A percentile compares a stretch with the other conserved stretches of the same genome.
Conservation (phyloP, 257 asterid species). For the Parsonsia alboflavescens region DNA sequence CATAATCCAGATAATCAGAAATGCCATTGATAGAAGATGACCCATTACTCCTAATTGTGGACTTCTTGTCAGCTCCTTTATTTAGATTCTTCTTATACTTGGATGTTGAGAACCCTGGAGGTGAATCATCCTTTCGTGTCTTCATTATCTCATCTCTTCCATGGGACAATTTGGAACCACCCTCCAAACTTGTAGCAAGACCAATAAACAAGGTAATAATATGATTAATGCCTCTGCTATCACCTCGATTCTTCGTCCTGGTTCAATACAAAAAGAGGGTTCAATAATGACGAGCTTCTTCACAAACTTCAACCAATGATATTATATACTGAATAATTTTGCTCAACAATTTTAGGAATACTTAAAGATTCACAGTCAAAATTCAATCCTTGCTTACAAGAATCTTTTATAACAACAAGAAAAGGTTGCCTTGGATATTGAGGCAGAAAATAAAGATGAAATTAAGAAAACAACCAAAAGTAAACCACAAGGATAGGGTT, state of each 20-base stretch:
- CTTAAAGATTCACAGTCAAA: neutral
- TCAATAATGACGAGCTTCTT: neutral
- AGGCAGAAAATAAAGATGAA: neutral
- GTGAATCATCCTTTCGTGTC: conserved; percentile 66
- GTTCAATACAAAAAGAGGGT: neutral
- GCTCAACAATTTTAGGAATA: neutral
- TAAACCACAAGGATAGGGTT: neutral
- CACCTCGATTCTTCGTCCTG: conserved; percentile 67
- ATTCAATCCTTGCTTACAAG: neutral
- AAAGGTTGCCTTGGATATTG: neutral
- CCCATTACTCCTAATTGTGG: conserved; percentile 58
- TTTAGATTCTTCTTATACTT: conserved; percentile 58
- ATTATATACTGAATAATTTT: neutral
- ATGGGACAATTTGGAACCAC: conserved; percentile 46
- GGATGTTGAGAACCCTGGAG: conserved; percentile 77
- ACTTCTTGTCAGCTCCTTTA: conserved; percentile 62
- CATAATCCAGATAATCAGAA: conserved; percentile 68
- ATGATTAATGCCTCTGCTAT: conserved; percentile 59
- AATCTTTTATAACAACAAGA: neutral
- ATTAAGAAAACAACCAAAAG: neutral
- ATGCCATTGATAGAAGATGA: conserved; percentile 42
- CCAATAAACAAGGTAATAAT: conserved; percentile 64
- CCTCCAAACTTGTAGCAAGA: conserved; percentile 77
- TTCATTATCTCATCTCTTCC: conserved; percentile 52
- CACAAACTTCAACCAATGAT: neutral